Evolutionary conservation across 345 rosid species (phyloP).

Genomic region (Sonneratia caseolaris): DNA sequence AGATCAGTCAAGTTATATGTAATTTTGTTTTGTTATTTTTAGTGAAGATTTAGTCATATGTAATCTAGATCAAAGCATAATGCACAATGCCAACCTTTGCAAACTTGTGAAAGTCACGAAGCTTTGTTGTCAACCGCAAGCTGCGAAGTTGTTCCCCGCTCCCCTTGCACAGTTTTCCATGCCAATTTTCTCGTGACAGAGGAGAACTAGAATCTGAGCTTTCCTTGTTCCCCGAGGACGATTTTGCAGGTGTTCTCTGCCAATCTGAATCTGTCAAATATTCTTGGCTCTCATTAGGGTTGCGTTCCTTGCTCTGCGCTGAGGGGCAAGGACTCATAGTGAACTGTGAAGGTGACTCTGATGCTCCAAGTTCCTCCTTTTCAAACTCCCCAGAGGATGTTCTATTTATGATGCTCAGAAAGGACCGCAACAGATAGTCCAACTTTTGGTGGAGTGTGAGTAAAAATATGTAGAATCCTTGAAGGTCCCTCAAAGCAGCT

Average conservation of each 20-base stretch:
- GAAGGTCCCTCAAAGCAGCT: conserved; percentile 83
- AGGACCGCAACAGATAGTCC: conserved; percentile 60
- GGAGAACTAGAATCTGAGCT: conserved; percentile 52
- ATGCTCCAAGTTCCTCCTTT: conserved; percentile 52
- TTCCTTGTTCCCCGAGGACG: conserved; percentile 62
- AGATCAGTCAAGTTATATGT: neutral
- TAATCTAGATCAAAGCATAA: neutral
- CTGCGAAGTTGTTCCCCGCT: conserved; percentile 60
- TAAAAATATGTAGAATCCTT: conserved; percentile 84
- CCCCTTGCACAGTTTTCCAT: conserved; percentile 49
- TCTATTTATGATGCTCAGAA: conserved; percentile 37
- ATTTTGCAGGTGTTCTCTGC: conserved; percentile 43
- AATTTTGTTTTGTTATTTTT: too few species aligned
- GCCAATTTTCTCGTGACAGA: conserved; percentile 66
- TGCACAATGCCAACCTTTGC: conserved; percentile 60
- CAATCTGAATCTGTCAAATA: conserved; percentile 59
- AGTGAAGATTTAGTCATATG: neutral
- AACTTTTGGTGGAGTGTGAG: conserved; percentile 89
- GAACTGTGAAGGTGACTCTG: conserved; percentile 49
- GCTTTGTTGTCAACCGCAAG: conserved; percentile 76
- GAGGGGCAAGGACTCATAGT: conserved; percentile 27
- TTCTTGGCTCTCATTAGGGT: conserved; percentile 29
- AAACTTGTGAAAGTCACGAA: conserved; percentile 88
- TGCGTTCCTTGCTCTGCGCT: conserved; percentile 14
- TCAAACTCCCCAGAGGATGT: conserved; percentile 38